Evolutionary conservation across 306 rosid genomes (phyloP), one percentile per base, ranked within the genome.

Genomic region (Geum urbanum): DNA sequence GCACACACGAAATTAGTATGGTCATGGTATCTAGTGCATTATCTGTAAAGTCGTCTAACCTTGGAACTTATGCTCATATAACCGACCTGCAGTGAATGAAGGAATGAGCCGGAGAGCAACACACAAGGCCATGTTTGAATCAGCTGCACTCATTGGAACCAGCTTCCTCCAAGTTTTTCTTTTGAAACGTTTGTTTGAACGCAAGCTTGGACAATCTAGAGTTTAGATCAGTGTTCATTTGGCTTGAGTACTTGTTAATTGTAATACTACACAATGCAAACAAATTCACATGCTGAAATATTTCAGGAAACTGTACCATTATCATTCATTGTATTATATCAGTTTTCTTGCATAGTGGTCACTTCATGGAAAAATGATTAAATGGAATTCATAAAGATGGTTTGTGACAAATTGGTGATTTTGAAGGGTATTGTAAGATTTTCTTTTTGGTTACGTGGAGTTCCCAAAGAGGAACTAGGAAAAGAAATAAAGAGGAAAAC

Each of bases 21-120:
- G 43, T 66, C 13, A 3, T 16, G 43, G 35, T 58, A 5, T 24
- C 44, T 32, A 35, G 11, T 10, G n/a, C 71, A 48, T 66, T 66
- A 48, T 66, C 22, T 0, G 2, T n/a, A 66, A 22, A 27, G 18
- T 4, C 50, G 20, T 20, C 22, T 2, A 20, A 68, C 18, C 50
- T 39, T 13, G 39, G 62, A 39, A 66, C 19, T 8, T 47, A 22
- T 24, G 37, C n/a, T n/a, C 8, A 22, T 45, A 24, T 70, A 16
- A 70, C n/a, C 80, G 70, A 19, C 50, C 37, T 86, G 87, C 91
- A 91, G 99, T 89, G 80, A 95, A 95, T 59, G 97, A 89, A 15
- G 96, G 83, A 68, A 88, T 95, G 97, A 78, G 96, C 82, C 73
- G 67, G 46, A 86, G 97, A 80, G 95, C 97, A 76, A 15, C 92